These are phyloP conservation scores for Hypoxylon sp. DNA, from an alignment of 2,329 filamentous ascomycete genomes.

Conservation along the genomic window DNA sequence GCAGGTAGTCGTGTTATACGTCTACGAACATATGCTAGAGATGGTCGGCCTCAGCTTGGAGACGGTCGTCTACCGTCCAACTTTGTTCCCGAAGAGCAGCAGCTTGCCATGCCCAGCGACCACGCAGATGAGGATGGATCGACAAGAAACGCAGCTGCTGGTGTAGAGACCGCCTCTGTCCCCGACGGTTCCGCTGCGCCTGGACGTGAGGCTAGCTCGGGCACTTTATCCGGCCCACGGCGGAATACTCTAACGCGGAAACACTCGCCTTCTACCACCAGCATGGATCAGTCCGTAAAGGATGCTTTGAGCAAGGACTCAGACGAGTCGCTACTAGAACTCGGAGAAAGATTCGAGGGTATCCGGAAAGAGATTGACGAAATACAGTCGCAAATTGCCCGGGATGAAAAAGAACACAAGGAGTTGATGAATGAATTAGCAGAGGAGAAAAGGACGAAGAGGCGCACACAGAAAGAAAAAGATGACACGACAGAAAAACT, in stretches of 20 bases:
- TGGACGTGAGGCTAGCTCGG: constrained; percentile 73
- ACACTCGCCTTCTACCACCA: constrained; percentile 79
- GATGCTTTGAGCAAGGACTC: constrained; percentile 66
- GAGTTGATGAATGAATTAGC: constrained; percentile 77
- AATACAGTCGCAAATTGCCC: constrained; percentile 76
- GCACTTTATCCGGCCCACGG: constrained; percentile 59
- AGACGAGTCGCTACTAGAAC: constrained; percentile 78
- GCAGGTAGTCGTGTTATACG: constrained; percentile 89
- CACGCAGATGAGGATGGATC: constrained; percentile 66
- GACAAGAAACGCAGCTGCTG: constrained; percentile 66
- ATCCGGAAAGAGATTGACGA: constrained; percentile 89
- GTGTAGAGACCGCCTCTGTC: constrained; percentile 73
- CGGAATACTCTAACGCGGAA: constrained; percentile 81
- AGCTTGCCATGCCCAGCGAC: constrained; percentile 59
- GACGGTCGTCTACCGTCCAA: constrained; percentile 70
- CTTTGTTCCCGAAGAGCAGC: constrained; percentile 68
- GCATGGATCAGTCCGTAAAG: constrained; percentile 66
- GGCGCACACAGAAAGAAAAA: constrained; percentile 85
- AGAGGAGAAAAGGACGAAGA: constrained; percentile 84
- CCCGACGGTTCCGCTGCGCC: constrained; percentile 73
- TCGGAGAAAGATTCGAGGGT: constrained; percentile 85
- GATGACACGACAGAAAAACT: constrained; percentile 90
- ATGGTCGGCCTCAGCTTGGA: constrained; percentile 73
- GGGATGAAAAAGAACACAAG: constrained; percentile 80
- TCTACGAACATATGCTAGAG: constrained; percentile 79